These are phyloP conservation scores for Elsinoe fawcettii DNA, from an alignment of 2,329 filamentous ascomycete genomes.

Conservation along the genomic window DNA sequence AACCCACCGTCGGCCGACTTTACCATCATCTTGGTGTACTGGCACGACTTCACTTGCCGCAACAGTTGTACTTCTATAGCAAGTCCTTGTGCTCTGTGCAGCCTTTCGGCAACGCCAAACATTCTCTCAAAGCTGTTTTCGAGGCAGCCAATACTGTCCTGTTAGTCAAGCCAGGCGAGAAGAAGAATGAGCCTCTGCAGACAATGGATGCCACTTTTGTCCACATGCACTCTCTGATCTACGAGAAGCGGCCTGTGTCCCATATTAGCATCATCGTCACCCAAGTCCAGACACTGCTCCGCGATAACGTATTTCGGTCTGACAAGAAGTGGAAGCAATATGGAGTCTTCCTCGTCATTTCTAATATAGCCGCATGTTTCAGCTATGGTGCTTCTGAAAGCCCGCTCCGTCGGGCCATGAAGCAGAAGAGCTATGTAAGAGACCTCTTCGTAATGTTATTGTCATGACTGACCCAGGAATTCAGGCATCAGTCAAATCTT, in stretches of 20 bases:
- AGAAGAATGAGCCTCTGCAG: neutral
- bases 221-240: slow-evolving; percentile 2
- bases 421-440: slow-evolving; percentile 15
- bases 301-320: neutral
- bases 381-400: slow-evolving; percentile 48
- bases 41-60: slow-evolving; percentile 59
- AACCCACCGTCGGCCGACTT: slow-evolving; percentile 66
- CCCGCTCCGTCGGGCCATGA: slow-evolving; percentile 38
- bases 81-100: slow-evolving; percentile 62
- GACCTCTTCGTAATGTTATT: neutral
- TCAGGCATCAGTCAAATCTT: neutral
- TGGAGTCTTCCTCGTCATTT: slow-evolving; percentile 52
- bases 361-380: slow-evolving; percentile 47
- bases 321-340: slow-evolving; percentile 45
- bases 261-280: neutral
- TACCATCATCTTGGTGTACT: slow-evolving; percentile 85
- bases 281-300: neutral
- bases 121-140: slow-evolving; percentile 60
- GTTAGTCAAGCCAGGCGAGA: neutral
- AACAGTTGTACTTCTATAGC: slow-evolving; percentile 65
- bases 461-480: neutral
- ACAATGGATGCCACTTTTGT: slow-evolving; percentile 2
- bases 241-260: neutral
- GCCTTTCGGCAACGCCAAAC: slow-evolving; percentile 59
- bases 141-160: neutral